phyloP scores from a whole-genome alignment of 2,329 filamentous ascomycete genomes.

The Claviceps cyperi region DNA sequence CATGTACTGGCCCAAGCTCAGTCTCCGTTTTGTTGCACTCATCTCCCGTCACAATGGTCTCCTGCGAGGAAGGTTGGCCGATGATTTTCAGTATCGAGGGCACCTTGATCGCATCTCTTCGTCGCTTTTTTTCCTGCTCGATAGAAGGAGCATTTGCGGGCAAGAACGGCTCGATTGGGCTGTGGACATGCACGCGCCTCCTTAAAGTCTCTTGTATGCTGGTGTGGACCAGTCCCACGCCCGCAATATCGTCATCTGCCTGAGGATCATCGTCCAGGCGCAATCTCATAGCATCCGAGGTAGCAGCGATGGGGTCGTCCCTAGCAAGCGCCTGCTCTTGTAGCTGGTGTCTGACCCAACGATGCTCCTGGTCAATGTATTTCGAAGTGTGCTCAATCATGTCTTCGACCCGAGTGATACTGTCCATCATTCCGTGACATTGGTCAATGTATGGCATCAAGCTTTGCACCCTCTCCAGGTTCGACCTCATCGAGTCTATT shows the following conservation, averaged over 20 bases:
- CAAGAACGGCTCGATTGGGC: constrained; percentile 7
- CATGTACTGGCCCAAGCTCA: constrained; percentile 13
- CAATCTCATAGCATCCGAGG: not conserved
- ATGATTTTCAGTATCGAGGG: constrained; percentile 21
- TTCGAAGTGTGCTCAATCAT: constrained; percentile 15
- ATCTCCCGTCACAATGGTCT: constrained; percentile 1
- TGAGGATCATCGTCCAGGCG: not conserved
- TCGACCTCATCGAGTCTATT: constrained; percentile 12
- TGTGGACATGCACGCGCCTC: constrained; percentile 6
- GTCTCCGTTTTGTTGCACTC: constrained; percentile 1
- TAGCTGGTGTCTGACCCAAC: constrained; percentile 17
- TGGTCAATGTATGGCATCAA: constrained; percentile 13
- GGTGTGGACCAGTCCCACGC: not conserved
- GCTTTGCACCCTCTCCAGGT: constrained; percentile 12
- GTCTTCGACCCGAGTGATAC: constrained; percentile 14
- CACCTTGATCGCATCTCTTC: constrained; percentile 16
- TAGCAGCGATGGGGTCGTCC: not conserved
- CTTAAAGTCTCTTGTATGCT: not conserved
- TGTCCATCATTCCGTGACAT: constrained; percentile 13
- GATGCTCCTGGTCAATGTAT: constrained; percentile 15
- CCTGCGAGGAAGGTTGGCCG: constrained; percentile 5
- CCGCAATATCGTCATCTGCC: not conserved
- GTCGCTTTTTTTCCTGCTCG: constrained; percentile 21
- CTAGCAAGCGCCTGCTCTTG: not conserved
- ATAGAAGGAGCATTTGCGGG: constrained; percentile 18